Conservation (phyloP, 176 grass and related monocot species). For the Ampelocalamus luodianensis region DNA sequence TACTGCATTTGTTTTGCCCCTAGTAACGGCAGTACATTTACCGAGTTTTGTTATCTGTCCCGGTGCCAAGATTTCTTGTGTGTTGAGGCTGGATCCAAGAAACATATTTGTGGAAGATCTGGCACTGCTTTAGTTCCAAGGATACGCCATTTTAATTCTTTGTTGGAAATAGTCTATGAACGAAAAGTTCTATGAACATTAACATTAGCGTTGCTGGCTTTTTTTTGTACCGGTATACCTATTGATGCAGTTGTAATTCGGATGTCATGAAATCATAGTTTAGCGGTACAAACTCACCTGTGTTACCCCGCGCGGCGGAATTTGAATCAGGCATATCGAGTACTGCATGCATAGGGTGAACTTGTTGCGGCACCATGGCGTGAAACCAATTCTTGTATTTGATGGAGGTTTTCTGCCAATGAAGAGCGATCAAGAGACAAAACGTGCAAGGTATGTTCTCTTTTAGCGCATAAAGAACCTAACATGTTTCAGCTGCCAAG, state of each 20-base stretch:
- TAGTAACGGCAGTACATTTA: neutral
- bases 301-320: no score
- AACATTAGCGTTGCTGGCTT: neutral
- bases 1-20: slow-evolving; percentile 13
- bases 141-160: neutral
- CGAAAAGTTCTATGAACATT: neutral
- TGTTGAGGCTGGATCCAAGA: slow-evolving; percentile 3
- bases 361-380: slow-evolving; percentile 72
- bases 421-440: slow-evolving; percentile 81
- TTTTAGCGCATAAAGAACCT: slow-evolving; percentile 28
- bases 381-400: slow-evolving; percentile 94
- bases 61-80: slow-evolving; percentile 6
- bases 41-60: neutral
- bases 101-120: slow-evolving; percentile 7
- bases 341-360: slow-evolving; percentile 99
- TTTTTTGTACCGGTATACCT: neutral
- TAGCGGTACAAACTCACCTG: slow-evolving; percentile 17
- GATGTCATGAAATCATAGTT: neutral
- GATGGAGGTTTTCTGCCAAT: slow-evolving; percentile 93
- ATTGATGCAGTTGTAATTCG: neutral
- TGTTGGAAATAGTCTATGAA: neutral
- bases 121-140: neutral
- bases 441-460: slow-evolving; percentile 75
- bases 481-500: slow-evolving; percentile 32
- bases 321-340: slow-evolving; percentile 68